phyloP scores from a whole-genome alignment of 2,329 filamentous ascomycete species.

The Gyromitra esculenta region DNA sequence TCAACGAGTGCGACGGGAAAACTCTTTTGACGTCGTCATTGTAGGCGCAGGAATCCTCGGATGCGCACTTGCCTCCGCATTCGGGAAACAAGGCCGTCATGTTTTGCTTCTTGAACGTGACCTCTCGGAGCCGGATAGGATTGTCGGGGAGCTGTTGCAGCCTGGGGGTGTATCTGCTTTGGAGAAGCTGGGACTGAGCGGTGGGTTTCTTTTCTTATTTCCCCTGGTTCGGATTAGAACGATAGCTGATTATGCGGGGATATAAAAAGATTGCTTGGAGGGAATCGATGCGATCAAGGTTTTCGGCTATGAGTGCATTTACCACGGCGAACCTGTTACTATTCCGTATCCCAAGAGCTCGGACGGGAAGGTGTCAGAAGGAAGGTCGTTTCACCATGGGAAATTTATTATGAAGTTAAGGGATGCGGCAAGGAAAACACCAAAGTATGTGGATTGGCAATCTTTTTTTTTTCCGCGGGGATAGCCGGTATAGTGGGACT shows the following conservation, averaged over 20 bases:
- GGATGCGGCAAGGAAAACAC: conserved; percentile 73
- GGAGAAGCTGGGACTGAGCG: conserved; percentile 77
- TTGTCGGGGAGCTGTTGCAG: conserved; percentile 94
- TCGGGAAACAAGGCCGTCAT: conserved; percentile 88
- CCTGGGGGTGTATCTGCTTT: conserved; percentile 87
- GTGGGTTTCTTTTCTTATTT: conserved; percentile 45
- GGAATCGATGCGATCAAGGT: conserved; percentile 86
- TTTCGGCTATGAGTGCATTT: conserved; percentile 87
- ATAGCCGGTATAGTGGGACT: not conserved
- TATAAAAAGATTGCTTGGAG: conserved; percentile 74
- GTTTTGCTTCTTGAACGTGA: conserved; percentile 89
- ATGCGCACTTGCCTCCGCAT: conserved; percentile 82
- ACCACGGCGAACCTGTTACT: conserved; percentile 75
- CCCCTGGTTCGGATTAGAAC: conserved; percentile 27
- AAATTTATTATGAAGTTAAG: conserved; percentile 87
- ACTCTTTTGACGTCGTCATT: conserved; percentile 77
- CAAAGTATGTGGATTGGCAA: conserved; percentile 64
- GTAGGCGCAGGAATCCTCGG: conserved; percentile 92
- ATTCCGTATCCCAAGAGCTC: conserved; percentile 81
- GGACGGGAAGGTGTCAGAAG: conserved; percentile 70
- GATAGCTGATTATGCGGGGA: conserved; percentile 4
- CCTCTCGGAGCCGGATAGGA: conserved; percentile 91
- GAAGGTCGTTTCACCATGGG: conserved; percentile 90
- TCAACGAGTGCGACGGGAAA: conserved; percentile 35
- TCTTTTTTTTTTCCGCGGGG: not conserved